A percentile compares a stretch with the other conserved stretches of the same genome.
Evolutionary conservation across 768 basidiomycete genomes (phyloP).

Genomic region (Lentinula detonsa): DNA sequence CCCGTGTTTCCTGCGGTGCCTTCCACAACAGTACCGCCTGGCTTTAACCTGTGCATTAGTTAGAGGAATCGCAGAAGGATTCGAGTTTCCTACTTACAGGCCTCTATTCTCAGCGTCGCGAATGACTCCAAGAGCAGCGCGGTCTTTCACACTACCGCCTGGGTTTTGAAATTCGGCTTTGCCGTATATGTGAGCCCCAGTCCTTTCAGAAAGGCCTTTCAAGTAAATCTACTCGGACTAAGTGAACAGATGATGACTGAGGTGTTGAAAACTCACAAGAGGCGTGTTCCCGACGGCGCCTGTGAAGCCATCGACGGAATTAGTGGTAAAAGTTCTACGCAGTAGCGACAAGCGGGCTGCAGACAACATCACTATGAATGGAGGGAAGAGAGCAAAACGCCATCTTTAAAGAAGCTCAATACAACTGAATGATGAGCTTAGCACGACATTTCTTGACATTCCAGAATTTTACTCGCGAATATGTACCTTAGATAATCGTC

Average conservation of each 20-base stretch:
- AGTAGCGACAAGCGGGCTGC: conserved; percentile 21
- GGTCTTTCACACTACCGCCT: conserved; percentile 96
- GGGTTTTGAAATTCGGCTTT: conserved; percentile 99
- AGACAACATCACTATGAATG: conserved; percentile 23
- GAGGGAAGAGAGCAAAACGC: conserved; percentile 13
- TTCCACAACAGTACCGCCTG: conserved; percentile 96
- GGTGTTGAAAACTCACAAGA: conserved; percentile 45
- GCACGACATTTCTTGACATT: conserved; percentile 3
- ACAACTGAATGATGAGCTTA: conserved; percentile 2
- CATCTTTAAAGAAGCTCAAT: background rate
- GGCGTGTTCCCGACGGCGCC: conserved; percentile 94
- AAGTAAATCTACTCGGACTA: conserved; percentile 62
- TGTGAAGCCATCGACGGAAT: conserved; percentile 67
- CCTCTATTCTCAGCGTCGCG: conserved; percentile 83
- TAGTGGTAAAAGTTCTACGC: conserved; percentile 31
- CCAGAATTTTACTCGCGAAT: background rate
- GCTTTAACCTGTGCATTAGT: conserved; percentile 50
- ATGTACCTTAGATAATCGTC: background rate
- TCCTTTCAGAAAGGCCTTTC: conserved; percentile 73
- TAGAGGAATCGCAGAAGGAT: background rate
- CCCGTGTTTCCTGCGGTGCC: conserved; percentile 99
- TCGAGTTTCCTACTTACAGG: conserved; percentile 38
- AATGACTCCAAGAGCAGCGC: conserved; percentile 88
- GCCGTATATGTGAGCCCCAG: conserved; percentile 81
- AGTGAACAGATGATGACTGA: background rate